Percentiles rank a stretch among this genome's conserved stretches.
Conservation (phyloP, 2,329 filamentous ascomycete genomes). For the Didymella arachidicola region DNA sequence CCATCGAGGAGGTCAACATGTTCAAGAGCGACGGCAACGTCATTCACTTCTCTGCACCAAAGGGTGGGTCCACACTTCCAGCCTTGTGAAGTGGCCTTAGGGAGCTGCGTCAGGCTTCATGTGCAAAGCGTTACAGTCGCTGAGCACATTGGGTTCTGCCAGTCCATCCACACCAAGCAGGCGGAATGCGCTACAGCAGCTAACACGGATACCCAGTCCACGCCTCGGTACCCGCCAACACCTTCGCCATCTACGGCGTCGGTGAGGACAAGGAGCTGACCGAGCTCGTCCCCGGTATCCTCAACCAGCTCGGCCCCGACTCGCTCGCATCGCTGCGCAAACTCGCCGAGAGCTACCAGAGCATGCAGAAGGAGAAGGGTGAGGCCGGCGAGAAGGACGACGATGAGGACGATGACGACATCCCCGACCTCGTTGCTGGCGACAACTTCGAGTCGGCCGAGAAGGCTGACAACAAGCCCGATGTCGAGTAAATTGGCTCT, state of each 20-base stretch:
- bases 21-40: slow-evolving; percentile 99
- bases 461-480: slow-evolving; percentile 57
- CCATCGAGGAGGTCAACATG: slow-evolving; percentile 99
- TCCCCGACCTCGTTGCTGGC: slow-evolving; percentile 94
- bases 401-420: slow-evolving; percentile 77
- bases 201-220: slow-evolving; percentile 70
- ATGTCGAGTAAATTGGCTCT: slow-evolving; percentile 76
- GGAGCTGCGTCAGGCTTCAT: slow-evolving; percentile 2
- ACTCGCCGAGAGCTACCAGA: slow-evolving; percentile 99
- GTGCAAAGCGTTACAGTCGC: slow-evolving; percentile 1
- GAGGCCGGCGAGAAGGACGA: slow-evolving; percentile 74
- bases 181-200: slow-evolving; percentile 6
- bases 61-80: slow-evolving; percentile 69
- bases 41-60: slow-evolving; percentile 97
- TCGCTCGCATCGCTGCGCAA: slow-evolving; percentile 97
- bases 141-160: background rate
- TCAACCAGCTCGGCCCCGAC: slow-evolving; percentile 99
- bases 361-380: slow-evolving; percentile 91
- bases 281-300: slow-evolving; percentile 97
- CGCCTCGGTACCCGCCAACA: slow-evolving; percentile 96
- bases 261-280: slow-evolving; percentile 99
- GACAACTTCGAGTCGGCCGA: slow-evolving; percentile 88
- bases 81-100: background rate
- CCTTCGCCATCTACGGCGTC: slow-evolving; percentile 98
- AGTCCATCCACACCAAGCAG: background rate